phyloP scores from a whole-genome alignment of 1,139 yeast species.

The Candida frijolesensis region DNA sequence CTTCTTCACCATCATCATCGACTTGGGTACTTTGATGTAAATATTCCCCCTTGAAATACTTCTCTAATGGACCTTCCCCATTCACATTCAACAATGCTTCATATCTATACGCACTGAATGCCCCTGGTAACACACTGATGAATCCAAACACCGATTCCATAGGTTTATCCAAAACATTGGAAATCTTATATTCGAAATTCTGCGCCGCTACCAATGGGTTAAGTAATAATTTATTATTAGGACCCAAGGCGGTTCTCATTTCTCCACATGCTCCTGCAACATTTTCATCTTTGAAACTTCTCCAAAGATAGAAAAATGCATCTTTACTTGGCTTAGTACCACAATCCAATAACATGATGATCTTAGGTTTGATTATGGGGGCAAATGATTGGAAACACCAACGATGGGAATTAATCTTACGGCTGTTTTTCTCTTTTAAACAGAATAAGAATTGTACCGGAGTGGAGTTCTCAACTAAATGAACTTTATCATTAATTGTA shows the following conservation, averaged over 20 bases:
- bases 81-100: constrained; percentile 66
- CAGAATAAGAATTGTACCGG: constrained; percentile 80
- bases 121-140: constrained; percentile 82
- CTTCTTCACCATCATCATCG: constrained; percentile 32
- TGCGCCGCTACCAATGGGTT: constrained; percentile 86
- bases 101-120: constrained; percentile 81
- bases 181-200: constrained; percentile 81
- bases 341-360: constrained; percentile 73
- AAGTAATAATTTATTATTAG: constrained; percentile 50
- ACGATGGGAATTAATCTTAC: constrained; percentile 80
- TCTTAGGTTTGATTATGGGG: constrained; percentile 67
- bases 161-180: constrained; percentile 81
- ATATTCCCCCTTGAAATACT: constrained; percentile 79
- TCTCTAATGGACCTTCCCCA: constrained; percentile 73
- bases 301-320: constrained; percentile 79
- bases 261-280: constrained; percentile 94
- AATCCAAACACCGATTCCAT: constrained; percentile 83
- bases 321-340: constrained; percentile 77
- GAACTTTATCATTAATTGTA: constrained; percentile 54
- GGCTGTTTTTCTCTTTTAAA: constrained; percentile 71
- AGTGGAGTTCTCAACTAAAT: constrained; percentile 58
- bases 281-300: constrained; percentile 66
- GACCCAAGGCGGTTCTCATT: constrained; percentile 70
- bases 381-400: constrained; percentile 86
- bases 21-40: constrained; percentile 51